Base-by-base conservation (phyloP, 306 rosid genomes). In the Gynostemma pentaphyllum region DNA sequence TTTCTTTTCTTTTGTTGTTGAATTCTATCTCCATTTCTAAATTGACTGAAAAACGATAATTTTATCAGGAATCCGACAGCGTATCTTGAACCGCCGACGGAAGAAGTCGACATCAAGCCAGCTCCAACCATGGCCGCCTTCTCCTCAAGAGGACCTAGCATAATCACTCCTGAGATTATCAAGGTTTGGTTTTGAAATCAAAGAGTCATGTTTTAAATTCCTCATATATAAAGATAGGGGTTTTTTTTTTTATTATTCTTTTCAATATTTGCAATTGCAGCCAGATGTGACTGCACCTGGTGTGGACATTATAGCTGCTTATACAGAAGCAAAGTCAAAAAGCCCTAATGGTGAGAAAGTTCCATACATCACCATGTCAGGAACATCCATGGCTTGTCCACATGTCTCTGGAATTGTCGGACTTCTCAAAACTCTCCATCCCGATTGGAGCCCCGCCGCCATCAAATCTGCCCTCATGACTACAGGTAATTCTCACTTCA, bases 361-460 rank as follows among this genome's bases (percentile, higher is more conserved):
- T 76, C 83, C 89, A 12, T 88, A 69, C 46, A 48, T 63, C 37
- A 66, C 71, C 4, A 74, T 70, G 74, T 85, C 87, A 5, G 96
- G 96, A 44, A 88, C 96, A 44, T 88, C 96, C 57, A 85, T 88
- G 87, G 62, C 94, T 5, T 85, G 87, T 65, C 94, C 96, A 57
- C 89, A 83, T 55, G 85, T 88, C 4, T 63, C 89, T 23, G 89
- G 96, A 44, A 50, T 85, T 41, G 84, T 37, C 21, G 94, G 94
- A 62, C 96, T 88, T 55, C 83, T 88, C 57, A 85, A 72, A 72
- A 73, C 81, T 1, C 78, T 80, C 30, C 69, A 85, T 68, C 89
- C 86, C 22, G 13, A 59, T 7, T 88, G 94, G 96, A 75, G 81
- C 49, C 80, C 94, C 9, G 65, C 87, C 1, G 86, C 82, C 30